Evolutionary conservation across 495 filamentous ascomycete species (phyloP).

Genomic region (Trichoderma virens): DNA sequence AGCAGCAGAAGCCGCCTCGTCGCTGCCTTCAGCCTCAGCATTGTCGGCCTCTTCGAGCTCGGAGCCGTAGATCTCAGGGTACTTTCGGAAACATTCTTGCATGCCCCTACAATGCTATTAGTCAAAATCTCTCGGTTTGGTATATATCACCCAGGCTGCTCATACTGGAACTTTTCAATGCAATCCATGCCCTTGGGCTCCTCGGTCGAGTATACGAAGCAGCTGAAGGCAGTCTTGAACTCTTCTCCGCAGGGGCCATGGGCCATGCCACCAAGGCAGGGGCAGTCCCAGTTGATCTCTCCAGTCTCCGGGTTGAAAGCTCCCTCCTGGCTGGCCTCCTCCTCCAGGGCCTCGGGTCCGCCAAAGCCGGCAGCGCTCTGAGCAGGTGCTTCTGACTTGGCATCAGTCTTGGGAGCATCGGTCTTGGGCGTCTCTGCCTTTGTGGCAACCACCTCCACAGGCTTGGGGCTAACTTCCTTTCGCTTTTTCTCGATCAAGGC

Average conservation of each 20-base stretch:
- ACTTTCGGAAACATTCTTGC: slow-evolving; percentile 91
- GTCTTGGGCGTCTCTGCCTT: slow-evolving; percentile 18
- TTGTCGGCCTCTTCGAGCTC: slow-evolving; percentile 86
- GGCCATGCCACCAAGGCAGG: slow-evolving; percentile 95
- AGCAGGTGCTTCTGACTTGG: slow-evolving; percentile 13
- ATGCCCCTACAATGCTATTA: slow-evolving; percentile 55
- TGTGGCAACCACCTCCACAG: slow-evolving; percentile 16
- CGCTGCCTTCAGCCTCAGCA: slow-evolving; percentile 31
- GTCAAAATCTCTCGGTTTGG: slow-evolving; percentile 10
- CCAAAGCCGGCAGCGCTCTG: slow-evolving; percentile 22
- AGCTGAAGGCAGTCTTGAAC: slow-evolving; percentile 92
- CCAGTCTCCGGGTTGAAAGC: slow-evolving; percentile 98
- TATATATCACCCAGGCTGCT: slow-evolving; percentile 10
- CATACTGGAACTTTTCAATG: slow-evolving; percentile 95
- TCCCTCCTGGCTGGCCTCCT: slow-evolving; percentile 75
- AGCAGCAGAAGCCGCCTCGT: slow-evolving; percentile 8
- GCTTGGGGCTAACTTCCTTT: slow-evolving; percentile 24
- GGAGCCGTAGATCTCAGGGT: slow-evolving; percentile 88
- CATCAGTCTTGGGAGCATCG: slow-evolving; percentile 15
- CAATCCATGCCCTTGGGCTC: slow-evolving; percentile 99
- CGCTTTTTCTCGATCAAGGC: slow-evolving; percentile 45
- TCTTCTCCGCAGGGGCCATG: slow-evolving; percentile 92
- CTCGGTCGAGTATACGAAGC: slow-evolving; percentile 88
- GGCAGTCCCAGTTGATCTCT: slow-evolving; percentile 99
- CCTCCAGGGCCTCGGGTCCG: slow-evolving; percentile 52